Percentiles rank a stretch among this genome's conserved stretches.
Evolutionary conservation across 768 basidiomycete genomes (phyloP).

Genomic region (Leccinum incarnatum): DNA sequence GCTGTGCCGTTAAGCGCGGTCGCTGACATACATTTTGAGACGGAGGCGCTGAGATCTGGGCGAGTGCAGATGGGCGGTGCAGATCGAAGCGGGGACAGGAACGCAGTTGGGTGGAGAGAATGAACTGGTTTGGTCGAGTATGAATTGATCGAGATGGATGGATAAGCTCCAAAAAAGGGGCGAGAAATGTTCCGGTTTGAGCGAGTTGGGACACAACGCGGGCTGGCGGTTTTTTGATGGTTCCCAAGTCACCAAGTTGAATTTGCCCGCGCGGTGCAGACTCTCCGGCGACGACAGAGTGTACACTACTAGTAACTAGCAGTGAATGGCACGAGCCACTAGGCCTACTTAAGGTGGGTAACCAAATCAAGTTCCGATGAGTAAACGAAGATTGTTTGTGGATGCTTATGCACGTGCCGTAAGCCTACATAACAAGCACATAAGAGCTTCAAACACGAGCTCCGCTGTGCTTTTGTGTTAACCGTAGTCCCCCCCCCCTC

Average conservation of each 20-base stretch:
- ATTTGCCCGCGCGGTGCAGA: neutral
- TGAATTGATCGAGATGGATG: slow-evolving; percentile 25
- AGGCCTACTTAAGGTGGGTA: no score
- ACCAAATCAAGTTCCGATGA: slow-evolving; percentile 23
- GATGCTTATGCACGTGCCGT: slow-evolving; percentile 37
- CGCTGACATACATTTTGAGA: neutral
- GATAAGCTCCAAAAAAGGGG: slow-evolving; percentile 9
- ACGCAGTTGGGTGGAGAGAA: neutral
- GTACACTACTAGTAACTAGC: no score
- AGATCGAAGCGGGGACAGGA: slow-evolving; percentile 9
- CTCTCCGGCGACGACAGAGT: neutral
- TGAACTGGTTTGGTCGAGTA: slow-evolving; percentile 15
- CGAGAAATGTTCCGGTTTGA: slow-evolving; percentile 15
- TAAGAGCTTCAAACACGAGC: slow-evolving; percentile 36
- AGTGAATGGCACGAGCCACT: neutral
- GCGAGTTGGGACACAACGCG: slow-evolving; percentile 28
- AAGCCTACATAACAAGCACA: slow-evolving; percentile 35
- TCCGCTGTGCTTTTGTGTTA: slow-evolving; percentile 26
- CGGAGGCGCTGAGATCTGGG: slow-evolving; percentile 7
- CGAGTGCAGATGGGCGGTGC: slow-evolving; percentile 16
- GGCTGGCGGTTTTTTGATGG: slow-evolving; percentile 26
- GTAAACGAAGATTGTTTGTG: slow-evolving; percentile 35
- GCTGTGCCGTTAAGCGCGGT: slow-evolving; percentile 3
- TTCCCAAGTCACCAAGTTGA: slow-evolving; percentile 25
- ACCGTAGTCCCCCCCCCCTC: slow-evolving; percentile 12